Conservation (phyloP, 202 grass and related monocot genomes). For the Elaeis oleifera region DNA sequence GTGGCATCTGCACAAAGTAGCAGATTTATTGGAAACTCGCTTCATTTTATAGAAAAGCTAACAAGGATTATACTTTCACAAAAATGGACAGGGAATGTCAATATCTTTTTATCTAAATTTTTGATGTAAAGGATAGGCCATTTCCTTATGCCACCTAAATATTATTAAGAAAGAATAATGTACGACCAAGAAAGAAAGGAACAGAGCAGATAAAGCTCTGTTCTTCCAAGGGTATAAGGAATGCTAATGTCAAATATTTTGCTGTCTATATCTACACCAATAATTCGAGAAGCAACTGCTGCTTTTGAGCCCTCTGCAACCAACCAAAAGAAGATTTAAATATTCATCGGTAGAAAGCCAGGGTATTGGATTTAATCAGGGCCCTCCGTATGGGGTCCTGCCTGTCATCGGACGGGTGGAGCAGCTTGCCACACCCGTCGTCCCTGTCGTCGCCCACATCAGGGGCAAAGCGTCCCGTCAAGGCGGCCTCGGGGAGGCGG, state of each 20-base stretch:
- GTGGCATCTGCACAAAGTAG: too few relatives aligned
- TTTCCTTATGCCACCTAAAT: too few relatives aligned
- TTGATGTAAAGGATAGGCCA: too few relatives aligned
- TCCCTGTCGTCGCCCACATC: not conserved
- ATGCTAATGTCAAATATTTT: conserved; percentile 89
- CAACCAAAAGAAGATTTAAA: conserved; percentile 25
- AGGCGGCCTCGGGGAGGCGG: not conserved
- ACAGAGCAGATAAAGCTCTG: too few relatives aligned
- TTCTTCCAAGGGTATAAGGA: not conserved
- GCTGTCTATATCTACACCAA: conserved; percentile 68
- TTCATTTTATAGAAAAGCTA: too few relatives aligned
- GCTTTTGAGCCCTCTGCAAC: conserved; percentile 91
- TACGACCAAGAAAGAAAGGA: too few relatives aligned
- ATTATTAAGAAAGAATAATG: too few relatives aligned
- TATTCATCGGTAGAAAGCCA: not conserved
- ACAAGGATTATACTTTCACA: not conserved
- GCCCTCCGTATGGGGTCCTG: conserved; percentile 25
- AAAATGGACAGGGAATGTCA: not conserved
- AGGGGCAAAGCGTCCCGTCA: not conserved
- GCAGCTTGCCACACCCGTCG: not conserved
- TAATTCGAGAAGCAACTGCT: conserved; percentile 8
- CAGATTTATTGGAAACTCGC: too few relatives aligned
- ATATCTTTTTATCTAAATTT: too few relatives aligned
- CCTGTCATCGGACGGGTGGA: conserved; percentile 1
- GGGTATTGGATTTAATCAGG: not conserved